Evolutionary conservation across 192 early-diverging fungal genomes (phyloP).

Genomic region (Funneliformis mosseae): DNA sequence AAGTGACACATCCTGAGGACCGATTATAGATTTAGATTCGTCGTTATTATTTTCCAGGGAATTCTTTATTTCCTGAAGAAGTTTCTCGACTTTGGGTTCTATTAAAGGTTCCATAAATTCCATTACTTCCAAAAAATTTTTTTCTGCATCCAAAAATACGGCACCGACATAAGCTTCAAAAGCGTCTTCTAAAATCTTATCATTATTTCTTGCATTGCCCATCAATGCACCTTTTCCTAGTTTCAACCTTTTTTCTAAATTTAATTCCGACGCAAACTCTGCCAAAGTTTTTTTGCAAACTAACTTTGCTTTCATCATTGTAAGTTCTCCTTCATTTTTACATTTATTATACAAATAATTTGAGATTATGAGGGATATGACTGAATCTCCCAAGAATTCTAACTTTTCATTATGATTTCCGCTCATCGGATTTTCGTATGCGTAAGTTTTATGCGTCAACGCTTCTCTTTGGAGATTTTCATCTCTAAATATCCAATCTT

Average conservation of each 20-base stretch:
- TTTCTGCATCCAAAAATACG: neutral
- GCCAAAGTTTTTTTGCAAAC: conserved; percentile 12
- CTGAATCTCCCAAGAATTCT: neutral
- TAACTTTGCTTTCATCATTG: neutral
- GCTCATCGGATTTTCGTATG: neutral
- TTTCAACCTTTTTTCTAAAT: neutral
- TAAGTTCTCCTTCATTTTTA: neutral
- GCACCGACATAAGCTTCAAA: conserved; percentile 17
- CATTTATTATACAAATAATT: neutral
- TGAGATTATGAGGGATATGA: neutral
- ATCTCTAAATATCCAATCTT: neutral
- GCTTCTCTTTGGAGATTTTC: neutral
- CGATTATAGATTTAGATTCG: neutral
- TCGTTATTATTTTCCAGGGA: neutral
- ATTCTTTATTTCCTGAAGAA: neutral
- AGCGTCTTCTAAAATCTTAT: conserved; percentile 4
- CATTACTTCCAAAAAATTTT: neutral
- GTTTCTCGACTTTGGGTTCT: neutral
- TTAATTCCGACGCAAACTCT: neutral
- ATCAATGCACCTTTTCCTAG: neutral
- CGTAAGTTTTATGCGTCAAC: neutral
- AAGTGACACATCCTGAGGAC: neutral
- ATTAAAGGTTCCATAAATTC: neutral
- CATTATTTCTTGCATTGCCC: neutral
- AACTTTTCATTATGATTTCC: neutral